Evolutionary conservation across 352 stramenopile species (phyloP).

Genomic region (Pythium dissimile): DNA sequence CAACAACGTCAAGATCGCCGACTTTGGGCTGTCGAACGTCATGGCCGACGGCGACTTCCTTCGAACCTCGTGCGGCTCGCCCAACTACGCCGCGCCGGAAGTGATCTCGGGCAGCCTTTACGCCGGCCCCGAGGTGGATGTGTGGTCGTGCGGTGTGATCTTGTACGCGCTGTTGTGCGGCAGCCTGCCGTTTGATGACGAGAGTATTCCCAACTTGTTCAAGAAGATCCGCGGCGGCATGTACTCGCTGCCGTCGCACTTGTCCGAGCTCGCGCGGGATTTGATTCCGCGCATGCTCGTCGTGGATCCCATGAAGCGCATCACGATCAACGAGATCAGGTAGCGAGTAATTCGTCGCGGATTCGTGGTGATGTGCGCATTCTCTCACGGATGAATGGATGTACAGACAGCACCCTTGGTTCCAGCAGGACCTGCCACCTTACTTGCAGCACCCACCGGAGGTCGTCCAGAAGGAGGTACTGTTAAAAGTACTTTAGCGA

Average conservation of each 20-base stretch:
- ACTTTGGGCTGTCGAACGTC: conserved; percentile 99
- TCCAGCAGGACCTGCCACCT: conserved; percentile 96
- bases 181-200: conserved; percentile 98
- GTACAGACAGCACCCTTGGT: conserved; percentile 93
- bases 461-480: conserved; percentile 94
- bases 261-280: conserved; percentile 94
- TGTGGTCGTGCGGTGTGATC: conserved; percentile 99
- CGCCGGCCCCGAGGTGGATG: conserved; percentile 97
- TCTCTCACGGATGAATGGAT: too few species aligned
- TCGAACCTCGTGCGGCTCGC: conserved; percentile 95
- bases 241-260: conserved; percentile 96
- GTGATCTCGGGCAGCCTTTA: conserved; percentile 99
- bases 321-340: conserved; percentile 98
- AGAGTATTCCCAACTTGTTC: conserved; percentile 98
- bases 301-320: conserved; percentile 99
- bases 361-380: too few species aligned
- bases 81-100: conserved; percentile 99
- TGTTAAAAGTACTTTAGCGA: background rate
- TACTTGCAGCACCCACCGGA: conserved; percentile 97
- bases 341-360: too few species aligned
- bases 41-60: conserved; percentile 99
- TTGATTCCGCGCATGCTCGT: conserved; percentile 98
- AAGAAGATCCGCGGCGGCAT: conserved; percentile 99
- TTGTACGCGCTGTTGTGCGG: conserved; percentile 98
- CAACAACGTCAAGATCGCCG: conserved; percentile 99